Evolutionary conservation across 768 basidiomycete genomes (phyloP).

Genomic region (Suillus brevipes): DNA sequence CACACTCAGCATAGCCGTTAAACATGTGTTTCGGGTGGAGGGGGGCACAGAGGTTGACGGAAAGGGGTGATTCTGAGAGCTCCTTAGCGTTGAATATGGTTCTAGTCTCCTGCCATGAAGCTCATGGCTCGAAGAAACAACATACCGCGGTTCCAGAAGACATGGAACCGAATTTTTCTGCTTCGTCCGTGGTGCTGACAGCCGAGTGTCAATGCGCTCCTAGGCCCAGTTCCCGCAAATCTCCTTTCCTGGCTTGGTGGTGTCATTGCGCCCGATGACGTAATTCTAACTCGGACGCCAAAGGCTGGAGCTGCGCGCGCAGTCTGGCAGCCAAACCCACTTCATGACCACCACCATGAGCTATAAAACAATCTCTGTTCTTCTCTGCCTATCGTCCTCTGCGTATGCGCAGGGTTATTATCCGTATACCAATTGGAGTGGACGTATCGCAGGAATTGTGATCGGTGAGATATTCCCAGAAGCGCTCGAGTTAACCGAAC

Average conservation of each 20-base stretch:
- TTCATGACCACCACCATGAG: slow-evolving; percentile 1
- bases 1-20: not conserved
- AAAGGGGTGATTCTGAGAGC: slow-evolving; percentile 59
- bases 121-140: slow-evolving; percentile 38
- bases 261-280: not conserved
- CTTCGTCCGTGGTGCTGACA: slow-evolving; percentile 55
- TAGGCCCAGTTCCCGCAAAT: not conserved
- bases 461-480: slow-evolving; percentile 20
- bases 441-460: slow-evolving; percentile 26
- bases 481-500: not conserved
- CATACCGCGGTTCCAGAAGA: slow-evolving; percentile 45
- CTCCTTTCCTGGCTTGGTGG: not conserved
- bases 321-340: not conserved
- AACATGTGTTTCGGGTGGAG: not conserved
- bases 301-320: not conserved
- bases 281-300: not conserved
- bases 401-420: slow-evolving; percentile 14
- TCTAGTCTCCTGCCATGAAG: slow-evolving; percentile 46
- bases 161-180: slow-evolving; percentile 33
- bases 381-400: slow-evolving; percentile 10
- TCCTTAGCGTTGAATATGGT: slow-evolving; percentile 37
- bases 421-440: slow-evolving; percentile 14
- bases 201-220: slow-evolving; percentile 32
- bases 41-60: slow-evolving; percentile 54
- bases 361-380: not conserved